phyloP scores from a whole-genome alignment of 1,284 basidiomycete genomes.

The Cerrena zonata region DNA sequence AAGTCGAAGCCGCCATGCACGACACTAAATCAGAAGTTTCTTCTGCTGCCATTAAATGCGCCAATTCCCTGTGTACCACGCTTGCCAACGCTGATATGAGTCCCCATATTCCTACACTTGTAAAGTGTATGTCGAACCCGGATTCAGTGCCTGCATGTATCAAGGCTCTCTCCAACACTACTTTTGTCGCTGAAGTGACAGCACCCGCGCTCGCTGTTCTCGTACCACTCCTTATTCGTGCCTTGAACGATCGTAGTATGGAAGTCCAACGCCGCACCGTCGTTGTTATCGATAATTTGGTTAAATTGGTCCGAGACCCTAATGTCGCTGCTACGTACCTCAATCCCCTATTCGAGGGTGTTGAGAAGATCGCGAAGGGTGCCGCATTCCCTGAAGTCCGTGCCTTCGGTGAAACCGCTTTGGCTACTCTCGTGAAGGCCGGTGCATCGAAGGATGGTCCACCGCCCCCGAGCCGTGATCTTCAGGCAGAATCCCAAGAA shows the following conservation, averaged over 20 bases:
- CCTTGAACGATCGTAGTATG: conserved; percentile 93
- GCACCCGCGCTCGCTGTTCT: conserved; percentile 94
- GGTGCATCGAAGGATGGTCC: conserved; percentile 72
- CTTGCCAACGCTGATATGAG: conserved; percentile 92
- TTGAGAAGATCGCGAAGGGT: conserved; percentile 83
- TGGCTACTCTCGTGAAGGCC: conserved; percentile 71
- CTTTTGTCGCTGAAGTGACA: conserved; percentile 96
- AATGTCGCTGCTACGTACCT: conserved; percentile 87
- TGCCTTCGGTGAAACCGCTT: conserved; percentile 80
- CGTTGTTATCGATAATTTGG: conserved; percentile 93
- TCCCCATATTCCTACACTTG: conserved; percentile 85
- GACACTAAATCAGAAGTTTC: conserved; percentile 96
- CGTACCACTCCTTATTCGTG: conserved; percentile 87
- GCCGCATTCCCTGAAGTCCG: conserved; percentile 97
- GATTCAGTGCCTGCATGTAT: conserved; percentile 86
- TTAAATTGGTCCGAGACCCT: conserved; percentile 93
- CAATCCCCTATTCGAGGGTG: conserved; percentile 84
- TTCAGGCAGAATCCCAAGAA: conserved; percentile 54
- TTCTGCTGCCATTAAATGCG: conserved; percentile 84
- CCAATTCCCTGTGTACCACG: conserved; percentile 86
- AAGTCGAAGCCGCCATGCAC: conserved; percentile 89
- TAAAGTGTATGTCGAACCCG: conserved; percentile 93
- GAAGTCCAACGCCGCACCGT: conserved; percentile 86
- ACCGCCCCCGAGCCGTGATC: conserved; percentile 61
- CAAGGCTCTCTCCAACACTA: conserved; percentile 90